These are phyloP conservation scores for Spergularia marina DNA, from an alignment of 148 eudicot genomes.

Conservation along the genomic window DNA sequence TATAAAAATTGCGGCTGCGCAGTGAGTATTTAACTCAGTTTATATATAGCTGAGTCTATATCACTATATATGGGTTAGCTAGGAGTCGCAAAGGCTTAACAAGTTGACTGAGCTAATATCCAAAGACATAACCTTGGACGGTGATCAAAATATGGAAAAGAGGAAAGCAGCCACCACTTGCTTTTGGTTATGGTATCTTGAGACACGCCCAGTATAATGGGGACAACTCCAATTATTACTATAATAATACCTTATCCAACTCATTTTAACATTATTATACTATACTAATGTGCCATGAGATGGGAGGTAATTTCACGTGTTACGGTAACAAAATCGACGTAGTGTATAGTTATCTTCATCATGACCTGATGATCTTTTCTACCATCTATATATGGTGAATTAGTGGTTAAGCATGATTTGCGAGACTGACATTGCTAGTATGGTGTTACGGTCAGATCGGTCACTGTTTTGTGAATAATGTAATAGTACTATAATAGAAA, in stretches of 20 bases:
- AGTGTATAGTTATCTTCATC: too few relatives aligned
- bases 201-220: slow-evolving; percentile 40
- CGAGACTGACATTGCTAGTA: too few relatives aligned
- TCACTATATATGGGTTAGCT: background rate
- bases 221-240: slow-evolving; percentile 21
- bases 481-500: too few relatives aligned
- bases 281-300: background rate
- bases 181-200: slow-evolving; percentile 39
- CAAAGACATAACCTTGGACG: too few relatives aligned
- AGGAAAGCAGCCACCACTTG: slow-evolving; percentile 5
- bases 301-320: too few relatives aligned
- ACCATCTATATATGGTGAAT: too few relatives aligned
- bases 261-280: background rate
- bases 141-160: too few relatives aligned
- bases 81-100: background rate
- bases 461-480: too few relatives aligned
- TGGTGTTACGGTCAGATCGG: too few relatives aligned
- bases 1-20: slow-evolving; percentile 24
- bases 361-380: too few relatives aligned
- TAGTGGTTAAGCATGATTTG: too few relatives aligned
- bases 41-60: background rate
- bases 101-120: background rate
- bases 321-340: too few relatives aligned
- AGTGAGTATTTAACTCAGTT: background rate
- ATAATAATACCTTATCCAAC: slow-evolving; percentile 22